Conservation (phyloP, 2,329 filamentous ascomycete species). For the Westerdykella sp. region DNA sequence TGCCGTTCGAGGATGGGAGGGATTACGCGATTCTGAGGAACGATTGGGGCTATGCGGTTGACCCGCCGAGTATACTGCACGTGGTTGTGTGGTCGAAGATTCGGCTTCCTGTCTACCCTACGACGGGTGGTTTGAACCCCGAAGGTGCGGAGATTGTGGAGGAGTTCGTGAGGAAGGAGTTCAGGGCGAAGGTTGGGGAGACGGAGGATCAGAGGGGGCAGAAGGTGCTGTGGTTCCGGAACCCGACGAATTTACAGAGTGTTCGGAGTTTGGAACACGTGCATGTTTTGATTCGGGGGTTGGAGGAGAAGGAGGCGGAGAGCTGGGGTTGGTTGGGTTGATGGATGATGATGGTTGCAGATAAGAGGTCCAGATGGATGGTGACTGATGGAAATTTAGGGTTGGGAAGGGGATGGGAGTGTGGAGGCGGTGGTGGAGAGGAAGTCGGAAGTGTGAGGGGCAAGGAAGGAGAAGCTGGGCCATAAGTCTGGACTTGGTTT, state of each 20-base stretch:
- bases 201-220: constrained; percentile 29
- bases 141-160: constrained; percentile 9
- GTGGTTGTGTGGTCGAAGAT: constrained; percentile 50
- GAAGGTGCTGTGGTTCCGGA: constrained; percentile 60
- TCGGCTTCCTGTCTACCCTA: constrained; percentile 24
- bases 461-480: too few species aligned
- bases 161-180: constrained; percentile 35
- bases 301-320: constrained; percentile 50
- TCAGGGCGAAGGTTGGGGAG: constrained; percentile 40
- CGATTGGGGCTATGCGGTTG: constrained; percentile 59
- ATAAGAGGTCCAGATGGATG: background rate
- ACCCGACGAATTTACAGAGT: constrained; percentile 56
- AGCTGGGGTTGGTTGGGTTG: constrained; percentile 23
- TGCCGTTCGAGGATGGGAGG: constrained; percentile 48
- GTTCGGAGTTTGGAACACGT: constrained; percentile 63
- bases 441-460: background rate
- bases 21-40: constrained; percentile 56
- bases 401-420: background rate
- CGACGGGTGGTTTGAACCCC: constrained; percentile 25
- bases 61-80: constrained; percentile 47
- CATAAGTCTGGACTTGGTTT: too few species aligned
- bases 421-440: background rate
- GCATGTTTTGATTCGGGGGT: constrained; percentile 66
- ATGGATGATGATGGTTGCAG: constrained; percentile 14
- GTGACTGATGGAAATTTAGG: constrained; percentile 13